Evolutionary conservation across 176 grass and related monocot genomes (phyloP).

Genomic region (Oryza glaberrima): DNA sequence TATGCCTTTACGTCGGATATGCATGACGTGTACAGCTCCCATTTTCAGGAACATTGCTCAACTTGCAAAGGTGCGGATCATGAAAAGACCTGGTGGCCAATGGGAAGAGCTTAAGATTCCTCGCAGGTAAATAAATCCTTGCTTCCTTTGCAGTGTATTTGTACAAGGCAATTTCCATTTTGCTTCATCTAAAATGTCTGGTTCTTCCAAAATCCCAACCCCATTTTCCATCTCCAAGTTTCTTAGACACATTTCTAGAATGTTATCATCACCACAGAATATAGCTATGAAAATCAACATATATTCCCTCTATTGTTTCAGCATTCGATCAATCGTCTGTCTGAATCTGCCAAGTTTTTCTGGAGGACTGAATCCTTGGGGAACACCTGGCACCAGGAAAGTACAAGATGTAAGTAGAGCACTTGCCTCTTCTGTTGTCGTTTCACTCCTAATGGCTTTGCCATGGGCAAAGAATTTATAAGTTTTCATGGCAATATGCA

Average conservation of each 20-base stretch:
- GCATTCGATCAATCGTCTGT: slow-evolving; percentile 77
- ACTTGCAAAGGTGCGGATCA: slow-evolving; percentile 88
- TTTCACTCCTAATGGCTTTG: neutral
- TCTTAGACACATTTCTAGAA: neutral
- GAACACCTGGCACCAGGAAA: slow-evolving; percentile 54
- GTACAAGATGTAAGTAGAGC: slow-evolving; percentile 51
- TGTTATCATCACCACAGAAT: slow-evolving; percentile 1
- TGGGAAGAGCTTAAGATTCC: slow-evolving; percentile 90
- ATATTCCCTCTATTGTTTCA: slow-evolving; percentile 30
- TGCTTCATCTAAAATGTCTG: neutral
- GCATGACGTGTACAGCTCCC: slow-evolving; percentile 5
- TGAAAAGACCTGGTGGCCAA: slow-evolving; percentile 59
- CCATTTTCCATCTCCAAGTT: neutral
- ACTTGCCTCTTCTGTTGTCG: neutral
- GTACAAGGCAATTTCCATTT: neutral
- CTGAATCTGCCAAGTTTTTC: slow-evolving; percentile 86
- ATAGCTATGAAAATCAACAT: neutral
- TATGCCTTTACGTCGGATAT: slow-evolving; percentile 18
- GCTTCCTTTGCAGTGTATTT: slow-evolving; percentile 13
- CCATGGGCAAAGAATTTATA: neutral
- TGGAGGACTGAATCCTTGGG: slow-evolving; percentile 84
- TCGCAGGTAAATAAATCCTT: slow-evolving; percentile 52
- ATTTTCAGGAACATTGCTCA: slow-evolving; percentile 90
- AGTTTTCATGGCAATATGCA: slow-evolving; percentile 46
- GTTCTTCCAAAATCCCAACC: slow-evolving; percentile 13